Base-by-base conservation (phyloP, 768 basidiomycete species). In the Lactifluus pinguis region DNA sequence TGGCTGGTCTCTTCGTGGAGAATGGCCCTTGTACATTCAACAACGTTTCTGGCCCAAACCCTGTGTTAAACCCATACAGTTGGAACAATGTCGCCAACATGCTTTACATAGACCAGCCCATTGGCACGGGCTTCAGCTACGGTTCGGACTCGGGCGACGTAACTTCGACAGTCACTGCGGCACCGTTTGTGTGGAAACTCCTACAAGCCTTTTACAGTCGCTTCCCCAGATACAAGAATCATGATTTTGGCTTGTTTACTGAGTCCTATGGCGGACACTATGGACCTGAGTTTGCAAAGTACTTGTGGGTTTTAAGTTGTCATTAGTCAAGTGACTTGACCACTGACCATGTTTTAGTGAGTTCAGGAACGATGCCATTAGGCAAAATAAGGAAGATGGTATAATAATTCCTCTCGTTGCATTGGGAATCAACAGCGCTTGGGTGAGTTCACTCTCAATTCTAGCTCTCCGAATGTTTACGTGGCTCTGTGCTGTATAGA, bases 191-290 rank as follows among this genome's bases (percentile, higher is more conserved):
- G 8, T 56, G 55, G 55, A 42, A 44, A 7, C 17, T 54, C 42
- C 30, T 54, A 29, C 53, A 54, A n/a, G 53, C 53, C 9, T 54
- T 56, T 19, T 56, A 48, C 8, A 21, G 11, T 3, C 73, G 74
- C 56, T 83, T 82, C 58, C 57, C 76, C 38, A 72, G 74, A 34
- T 76, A 75, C 30, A 67, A 72, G 34, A 61, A 63, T 2, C 74
- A 72, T 56, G 71, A 74, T 6, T 69, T 82, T 48, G 81, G 77
- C 1, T 69, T 82, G 44, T 83, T 81, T 80, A 79, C 80, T 1
- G 80, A 82, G 68, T 81, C 80, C 74, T 62, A 55, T 29, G 60
- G 64, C 17, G 69, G 70, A 8, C 69, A 70, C 51, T 69, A 69
- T 51, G 69, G 69, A 0, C 69, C 69, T 0, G 56, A 57, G 10